Percentiles rank a stretch among this genome's conserved stretches.
phyloP scores from a whole-genome alignment of 345 rosid species.

The Melaleuca alternifolia region DNA sequence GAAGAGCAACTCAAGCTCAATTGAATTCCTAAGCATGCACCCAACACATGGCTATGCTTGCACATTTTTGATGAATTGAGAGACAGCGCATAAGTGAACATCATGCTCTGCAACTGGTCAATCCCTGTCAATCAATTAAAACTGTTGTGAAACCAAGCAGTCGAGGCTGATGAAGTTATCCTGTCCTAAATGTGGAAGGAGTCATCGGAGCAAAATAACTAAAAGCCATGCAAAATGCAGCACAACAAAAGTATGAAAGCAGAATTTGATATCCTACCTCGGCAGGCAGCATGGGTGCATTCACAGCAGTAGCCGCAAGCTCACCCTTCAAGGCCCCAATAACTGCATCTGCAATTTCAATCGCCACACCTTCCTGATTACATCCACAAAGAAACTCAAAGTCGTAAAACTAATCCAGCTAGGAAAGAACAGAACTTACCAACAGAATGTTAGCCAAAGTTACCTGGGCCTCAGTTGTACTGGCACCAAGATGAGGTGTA shows the following conservation, averaged over 20 bases:
- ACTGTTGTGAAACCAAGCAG: background rate
- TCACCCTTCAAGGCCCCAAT: constrained; percentile 22
- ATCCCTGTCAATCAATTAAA: background rate
- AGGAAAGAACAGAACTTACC: background rate
- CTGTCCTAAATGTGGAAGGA: background rate
- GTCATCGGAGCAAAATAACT: background rate
- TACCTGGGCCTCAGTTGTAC: constrained; percentile 31
- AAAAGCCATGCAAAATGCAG: background rate
- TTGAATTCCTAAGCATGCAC: background rate
- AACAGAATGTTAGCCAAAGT: background rate
- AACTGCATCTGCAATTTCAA: constrained; percentile 34
- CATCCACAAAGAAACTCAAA: background rate
- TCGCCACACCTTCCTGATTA: constrained; percentile 27
- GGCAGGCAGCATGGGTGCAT: constrained; percentile 30
- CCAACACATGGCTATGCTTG: background rate
- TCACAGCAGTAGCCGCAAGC: constrained; percentile 24
- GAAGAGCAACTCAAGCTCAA: background rate
- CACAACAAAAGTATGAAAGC: background rate
- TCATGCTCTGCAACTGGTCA: background rate
- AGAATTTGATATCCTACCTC: constrained; percentile 4
- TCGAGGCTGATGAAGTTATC: background rate
- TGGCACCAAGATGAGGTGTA: constrained; percentile 38
- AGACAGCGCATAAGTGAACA: background rate
- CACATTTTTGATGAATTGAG: background rate
- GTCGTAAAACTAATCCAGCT: background rate